Evolutionary conservation across 176 grass and related monocot genomes (phyloP).

Genomic region (Musa troglodytarum): DNA sequence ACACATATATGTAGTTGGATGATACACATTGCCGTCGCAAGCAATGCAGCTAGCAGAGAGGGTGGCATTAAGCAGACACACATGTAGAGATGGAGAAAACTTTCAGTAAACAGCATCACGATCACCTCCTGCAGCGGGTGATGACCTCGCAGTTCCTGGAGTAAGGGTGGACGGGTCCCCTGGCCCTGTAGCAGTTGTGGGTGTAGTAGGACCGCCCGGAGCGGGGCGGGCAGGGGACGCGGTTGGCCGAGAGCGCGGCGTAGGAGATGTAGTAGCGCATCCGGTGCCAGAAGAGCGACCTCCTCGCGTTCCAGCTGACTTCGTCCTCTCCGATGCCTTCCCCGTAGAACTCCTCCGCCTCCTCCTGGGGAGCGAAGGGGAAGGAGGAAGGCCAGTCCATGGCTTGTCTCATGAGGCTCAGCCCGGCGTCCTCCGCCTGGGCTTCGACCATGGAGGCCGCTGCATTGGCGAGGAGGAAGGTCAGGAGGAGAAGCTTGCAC

Average conservation of each 20-base stretch:
- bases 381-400: conserved; percentile 16
- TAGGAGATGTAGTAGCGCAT: conserved; percentile 29
- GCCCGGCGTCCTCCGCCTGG: not conserved
- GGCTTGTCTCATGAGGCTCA: not conserved
- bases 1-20: not conserved
- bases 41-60: not conserved
- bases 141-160: conserved; percentile 11
- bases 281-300: conserved; percentile 13
- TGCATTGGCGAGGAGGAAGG: not conserved
- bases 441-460: not conserved
- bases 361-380: conserved; percentile 2
- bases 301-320: not conserved
- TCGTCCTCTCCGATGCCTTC: not conserved
- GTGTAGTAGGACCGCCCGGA: conserved; percentile 33
- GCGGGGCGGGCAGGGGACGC: conserved; percentile 25
- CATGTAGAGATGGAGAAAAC: no score
- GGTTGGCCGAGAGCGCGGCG: conserved; percentile 23
- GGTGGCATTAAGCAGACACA: not conserved
- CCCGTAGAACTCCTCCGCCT: not conserved
- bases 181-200: conserved; percentile 25
- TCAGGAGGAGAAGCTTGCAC: conserved; percentile 2
- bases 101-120: not conserved
- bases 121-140: conserved; percentile 25
- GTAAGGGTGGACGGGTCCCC: conserved; percentile 25
- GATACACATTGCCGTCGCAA: not conserved